Base-by-base conservation (phyloP, 1,284 basidiomycete species). In the Ganoderma boninense region DNA sequence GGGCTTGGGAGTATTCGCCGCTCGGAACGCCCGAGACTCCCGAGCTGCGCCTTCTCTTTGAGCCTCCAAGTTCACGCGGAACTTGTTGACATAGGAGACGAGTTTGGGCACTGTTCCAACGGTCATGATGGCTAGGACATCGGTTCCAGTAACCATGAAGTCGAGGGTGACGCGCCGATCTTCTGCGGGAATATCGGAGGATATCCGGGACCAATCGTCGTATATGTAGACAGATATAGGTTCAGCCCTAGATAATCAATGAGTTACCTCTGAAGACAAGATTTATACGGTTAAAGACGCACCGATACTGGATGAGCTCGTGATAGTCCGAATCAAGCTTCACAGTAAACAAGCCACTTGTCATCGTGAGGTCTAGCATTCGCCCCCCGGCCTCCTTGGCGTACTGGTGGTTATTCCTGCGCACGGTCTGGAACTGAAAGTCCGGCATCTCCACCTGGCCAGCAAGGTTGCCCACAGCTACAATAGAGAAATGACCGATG, bases 241-340 rank as follows among this genome's bases (percentile, higher is more conserved):
- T 76, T 94, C 92, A 32, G 95, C 92, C 54, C 95, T 96, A 70
- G 14, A 44, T 2, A 44, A 8, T 54, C 23, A 18, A 62, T 23
- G 2, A 63, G 4, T 42, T 57, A 20, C 54, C 8, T 32, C 32
- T 57, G 29, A 11, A 32, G 38, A 63, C 26, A 44, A 11, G 52
- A 68, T 65, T 26, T 54, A 7, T 14, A 3, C 4, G 11, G 13
- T 26, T 5, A 35, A 1, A 20, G 4, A 83, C 89, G 77, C 74
- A 95, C 93, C 92, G 89, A 80, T 96, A 95, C 68, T 93, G 88
- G 38, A 96, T 82, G 42, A 97, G 82, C 73, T 89, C 89, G 74
- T 93, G 90, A 76, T 92, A 90, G 70, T 95, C 94, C 16, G 95
- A 93, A 77, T 94, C 91, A 32, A 96, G 81, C 42, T 87, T 86